Evolutionary conservation across 305 asterid species (phyloP).

Genomic region (Fraxinus nigra): DNA sequence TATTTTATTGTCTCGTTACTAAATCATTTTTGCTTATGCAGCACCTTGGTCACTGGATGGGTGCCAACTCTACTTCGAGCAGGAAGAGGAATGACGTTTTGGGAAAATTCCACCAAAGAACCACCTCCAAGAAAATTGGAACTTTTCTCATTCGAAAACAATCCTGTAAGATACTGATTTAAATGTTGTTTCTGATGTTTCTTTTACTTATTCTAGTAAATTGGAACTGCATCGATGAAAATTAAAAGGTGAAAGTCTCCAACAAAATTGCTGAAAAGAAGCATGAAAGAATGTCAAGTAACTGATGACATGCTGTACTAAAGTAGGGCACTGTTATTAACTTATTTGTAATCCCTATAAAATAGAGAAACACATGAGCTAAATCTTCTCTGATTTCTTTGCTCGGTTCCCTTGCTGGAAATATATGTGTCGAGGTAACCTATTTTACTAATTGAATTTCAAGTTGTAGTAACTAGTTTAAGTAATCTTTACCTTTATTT

Average conservation of each 20-base stretch:
- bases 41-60: constrained; percentile 78
- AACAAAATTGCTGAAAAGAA: background rate
- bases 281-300: background rate
- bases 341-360: background rate
- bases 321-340: background rate
- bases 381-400: background rate
- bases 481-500: background rate
- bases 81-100: constrained; percentile 80
- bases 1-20: background rate
- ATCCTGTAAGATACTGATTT: constrained; percentile 44
- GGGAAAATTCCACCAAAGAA: constrained; percentile 54
- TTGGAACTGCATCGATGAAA: background rate
- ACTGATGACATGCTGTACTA: background rate
- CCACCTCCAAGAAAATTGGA: constrained; percentile 57
- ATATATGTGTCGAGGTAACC: background rate
- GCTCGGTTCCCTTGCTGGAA: background rate
- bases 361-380: background rate
- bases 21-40: constrained; percentile 31
- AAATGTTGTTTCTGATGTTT: background rate
- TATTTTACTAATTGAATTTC: background rate
- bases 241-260: background rate
- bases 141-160: constrained; percentile 73
- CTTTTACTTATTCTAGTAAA: background rate
- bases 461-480: background rate
- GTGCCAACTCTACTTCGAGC: constrained; percentile 80